Base-by-base conservation (phyloP, 179 eudicot species). In the Carnegiea gigantea region DNA sequence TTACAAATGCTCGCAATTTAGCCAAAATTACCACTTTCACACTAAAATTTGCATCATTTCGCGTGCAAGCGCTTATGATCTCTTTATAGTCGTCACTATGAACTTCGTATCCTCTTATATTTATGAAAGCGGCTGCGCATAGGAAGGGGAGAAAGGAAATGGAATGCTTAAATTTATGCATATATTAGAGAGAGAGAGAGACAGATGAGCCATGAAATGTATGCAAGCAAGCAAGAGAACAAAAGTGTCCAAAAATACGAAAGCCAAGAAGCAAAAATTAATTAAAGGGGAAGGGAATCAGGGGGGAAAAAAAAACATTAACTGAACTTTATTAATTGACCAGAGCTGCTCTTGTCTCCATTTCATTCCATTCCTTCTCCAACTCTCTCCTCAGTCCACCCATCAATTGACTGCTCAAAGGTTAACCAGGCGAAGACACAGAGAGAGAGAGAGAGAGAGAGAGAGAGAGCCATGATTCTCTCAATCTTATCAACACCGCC, bases 381-480 rank as follows among this genome's bases (percentile, higher is more conserved):
- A 0, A 51, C 77, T 46, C 38, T 48, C 12, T 21, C 46, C 77
- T n/a, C 40, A 75, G 36, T 75, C 59, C 62, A 49, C 3, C 78
- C 78, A 33, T 33, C 36, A 49, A 24, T 49, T 75, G 43, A 75
- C 78, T 51, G 40, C 78, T 51, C 57, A 40, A 40, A 2, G 1
- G 13, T 30, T 1, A 30, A 30, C 33, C 33, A 30, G 2, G 33
- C 33, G 33, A 30, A 30, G 33, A 30, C 33, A n/a, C n/a, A n/a
- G n/a, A n/a, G n/a, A 0, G 33, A 33, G 36, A 33, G 36, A 33
- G 36, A 33, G 36, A 33, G 36, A 75, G 13, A 75, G 23, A 33
- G 13, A 24, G n/a, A 44, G 53, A 57, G 82, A 79, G 54, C 82
- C 77, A 51, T 79, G 26, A 70, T 48, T 59, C 70, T 62, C 75